Base-by-base conservation (phyloP, 441 rosid genomes). In the Corymbia calophylla region DNA sequence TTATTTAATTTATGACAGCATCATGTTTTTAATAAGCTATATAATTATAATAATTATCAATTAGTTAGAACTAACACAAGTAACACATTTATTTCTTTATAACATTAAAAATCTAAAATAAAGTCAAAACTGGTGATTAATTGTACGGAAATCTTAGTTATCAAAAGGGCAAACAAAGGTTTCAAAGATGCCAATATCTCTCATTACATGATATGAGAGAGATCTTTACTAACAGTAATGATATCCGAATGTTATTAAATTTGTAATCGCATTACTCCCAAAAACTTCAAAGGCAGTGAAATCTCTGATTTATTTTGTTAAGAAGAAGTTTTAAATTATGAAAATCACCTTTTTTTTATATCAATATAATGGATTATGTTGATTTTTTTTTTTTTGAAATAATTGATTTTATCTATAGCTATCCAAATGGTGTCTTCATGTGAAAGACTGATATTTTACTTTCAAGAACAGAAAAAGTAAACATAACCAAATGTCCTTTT, bases 21-120 rank as follows among this genome's bases (percentile, higher is more conserved):
- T 60, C 27, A 60, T 27, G 31, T 12, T 16, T 60, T 60, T 27
- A 19, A n/a, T 31, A 64, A n/a, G 18, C 35, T 64, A 16, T 64
- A 64, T 29, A 16, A n/a, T 31, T n/a, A 64, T n/a, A 64, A n/a
- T 15, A n/a, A 64, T n/a, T 64, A 64, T 29, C 5, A 64, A n/a
- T n/a, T 56, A 56, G 62, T 56, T 56, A 56, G 62, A 56, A 23
- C 62, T 56, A 56, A 56, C 29, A 23, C 27, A 23, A 56, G 35
- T 58, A 58, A 58, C 64, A 9, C 64, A 58, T 58, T 58, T 58
- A 58, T 58, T 58, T 58, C 64, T 58, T 10, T 11, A 58, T 58
- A 58, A 9, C n/a, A 58, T 25, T 9, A 5, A 58, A 58, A 58
- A 58, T 58, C 29, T 25, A 94, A 92, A 91, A 93, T 94, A 32